These are phyloP conservation scores for Debaryomyces subglobosus DNA, from an alignment of 1,139 yeast species.

Conservation along the genomic window DNA sequence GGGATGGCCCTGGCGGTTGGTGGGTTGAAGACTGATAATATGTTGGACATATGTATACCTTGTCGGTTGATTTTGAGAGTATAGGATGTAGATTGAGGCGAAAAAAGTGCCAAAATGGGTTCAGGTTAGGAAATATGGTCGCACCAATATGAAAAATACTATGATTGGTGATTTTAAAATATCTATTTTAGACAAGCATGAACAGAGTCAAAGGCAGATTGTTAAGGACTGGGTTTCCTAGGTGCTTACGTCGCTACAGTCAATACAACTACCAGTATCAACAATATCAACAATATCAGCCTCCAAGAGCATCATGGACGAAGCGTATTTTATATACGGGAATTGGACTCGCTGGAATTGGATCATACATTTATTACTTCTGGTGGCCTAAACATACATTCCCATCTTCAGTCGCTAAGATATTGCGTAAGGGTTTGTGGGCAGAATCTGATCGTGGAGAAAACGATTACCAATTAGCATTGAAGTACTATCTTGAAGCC, in stretches of 20 bases:
- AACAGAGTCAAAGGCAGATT: constrained; percentile 3
- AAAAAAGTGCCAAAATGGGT: not conserved
- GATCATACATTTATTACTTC: constrained; percentile 48
- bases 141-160: not conserved
- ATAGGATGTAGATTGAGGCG: not conserved
- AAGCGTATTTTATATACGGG: constrained; percentile 25
- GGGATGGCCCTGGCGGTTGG: constrained; percentile 34
- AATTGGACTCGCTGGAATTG: constrained; percentile 33
- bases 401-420: constrained; percentile 62
- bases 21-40: constrained; percentile 41
- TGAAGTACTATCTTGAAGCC: constrained; percentile 66
- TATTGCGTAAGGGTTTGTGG: constrained; percentile 75
- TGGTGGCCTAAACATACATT: constrained; percentile 66
- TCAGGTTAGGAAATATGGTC: not conserved
- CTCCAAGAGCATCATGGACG: constrained; percentile 23
- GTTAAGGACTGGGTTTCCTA: not conserved
- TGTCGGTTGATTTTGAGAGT: not conserved
- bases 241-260: constrained; percentile 6
- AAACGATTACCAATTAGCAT: constrained; percentile 64
- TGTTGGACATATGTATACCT: constrained; percentile 34
- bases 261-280: constrained; percentile 19
- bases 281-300: constrained; percentile 20
- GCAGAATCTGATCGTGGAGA: constrained; percentile 79
- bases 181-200: not conserved
- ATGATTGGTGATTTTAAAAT: not conserved